Base-by-base conservation (phyloP, 2,329 filamentous ascomycete genomes). In the Magnaporthales sp. region DNA sequence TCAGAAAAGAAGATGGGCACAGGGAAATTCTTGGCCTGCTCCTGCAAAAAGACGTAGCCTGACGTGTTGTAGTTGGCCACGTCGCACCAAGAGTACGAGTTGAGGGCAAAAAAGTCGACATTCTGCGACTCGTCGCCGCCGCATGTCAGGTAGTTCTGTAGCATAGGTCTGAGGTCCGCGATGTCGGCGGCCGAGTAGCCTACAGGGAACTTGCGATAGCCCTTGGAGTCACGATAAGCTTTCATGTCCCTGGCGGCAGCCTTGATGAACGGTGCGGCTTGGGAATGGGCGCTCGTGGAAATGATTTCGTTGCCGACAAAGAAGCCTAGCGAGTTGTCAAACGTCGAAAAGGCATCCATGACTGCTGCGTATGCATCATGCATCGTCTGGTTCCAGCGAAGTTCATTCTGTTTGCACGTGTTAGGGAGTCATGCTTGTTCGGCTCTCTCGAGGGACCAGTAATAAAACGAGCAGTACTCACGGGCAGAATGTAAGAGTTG, bases 1-100 rank as follows among this genome's bases (percentile, higher is more conserved):
- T 96, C 92, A 38, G 91, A 93, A 78, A 96, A 92, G 82, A 93
- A 93, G 72, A 95, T 92, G 24, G 91, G 92, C n/a, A 96, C 87
- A 62, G 88, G 89, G 77, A 92, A 93, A 72, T 86, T 77, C 51
- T 84, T 83, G 6, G 90, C 88, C 70, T 90, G 87, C 66, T 81
- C 76, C 75, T 92, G 84, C 30, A 96, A 85, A 69, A 81, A 81
- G 62, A 80, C 74, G 78, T 96, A 96, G 67, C 91, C 92, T 2
- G 92, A 87, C 6, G 76, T 80, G 29, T 80, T 70, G 77, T 88
- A 93, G 5, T 75, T 77, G 67, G 81, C 80, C 27, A 80, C 78
- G 68, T 89, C 89, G 72, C 89, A 92, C 89, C 89, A 92, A 74
- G 92, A 90, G 76, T 96, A 95, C 63, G 91, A 91, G 75, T 97